Conservation (phyloP, 2,329 filamentous ascomycete species). For the Calonectria crousiana region DNA sequence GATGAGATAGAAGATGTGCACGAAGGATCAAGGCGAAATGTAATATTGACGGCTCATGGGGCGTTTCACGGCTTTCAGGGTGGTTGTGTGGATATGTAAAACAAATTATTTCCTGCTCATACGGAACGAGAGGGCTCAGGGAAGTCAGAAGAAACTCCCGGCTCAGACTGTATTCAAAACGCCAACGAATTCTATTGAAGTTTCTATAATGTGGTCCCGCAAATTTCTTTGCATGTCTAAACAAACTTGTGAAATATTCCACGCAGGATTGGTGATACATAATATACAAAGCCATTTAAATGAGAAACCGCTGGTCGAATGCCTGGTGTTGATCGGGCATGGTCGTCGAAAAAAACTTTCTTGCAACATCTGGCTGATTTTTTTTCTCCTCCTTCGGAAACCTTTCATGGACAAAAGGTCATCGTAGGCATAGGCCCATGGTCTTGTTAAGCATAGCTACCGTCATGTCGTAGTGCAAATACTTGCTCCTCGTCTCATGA, state of each 20-base stretch:
- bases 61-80: conserved; percentile 28
- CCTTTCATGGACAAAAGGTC: not conserved
- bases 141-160: conserved; percentile 15
- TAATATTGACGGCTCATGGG: conserved; percentile 15
- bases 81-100: conserved; percentile 31
- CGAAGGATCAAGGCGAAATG: not conserved
- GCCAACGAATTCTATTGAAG: conserved; percentile 1
- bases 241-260: not conserved
- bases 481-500: conserved; percentile 51
- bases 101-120: conserved; percentile 33
- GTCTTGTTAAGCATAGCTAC: conserved; percentile 80
- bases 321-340: not conserved
- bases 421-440: conserved; percentile 74
- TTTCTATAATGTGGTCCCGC: not conserved
- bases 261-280: conserved; percentile 23
- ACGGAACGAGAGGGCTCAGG: conserved; percentile 1
- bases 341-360: not conserved
- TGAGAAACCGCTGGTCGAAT: not conserved
- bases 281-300: conserved; percentile 15
- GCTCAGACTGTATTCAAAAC: conserved; percentile 34
- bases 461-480: conserved; percentile 76
- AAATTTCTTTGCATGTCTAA: not conserved
- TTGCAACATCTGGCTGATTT: not conserved
- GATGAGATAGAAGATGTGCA: not conserved
- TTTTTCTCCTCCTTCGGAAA: not conserved